Conservation (phyloP, 371 early-diverging fungal species). For the Mortierella sp. region DNA sequence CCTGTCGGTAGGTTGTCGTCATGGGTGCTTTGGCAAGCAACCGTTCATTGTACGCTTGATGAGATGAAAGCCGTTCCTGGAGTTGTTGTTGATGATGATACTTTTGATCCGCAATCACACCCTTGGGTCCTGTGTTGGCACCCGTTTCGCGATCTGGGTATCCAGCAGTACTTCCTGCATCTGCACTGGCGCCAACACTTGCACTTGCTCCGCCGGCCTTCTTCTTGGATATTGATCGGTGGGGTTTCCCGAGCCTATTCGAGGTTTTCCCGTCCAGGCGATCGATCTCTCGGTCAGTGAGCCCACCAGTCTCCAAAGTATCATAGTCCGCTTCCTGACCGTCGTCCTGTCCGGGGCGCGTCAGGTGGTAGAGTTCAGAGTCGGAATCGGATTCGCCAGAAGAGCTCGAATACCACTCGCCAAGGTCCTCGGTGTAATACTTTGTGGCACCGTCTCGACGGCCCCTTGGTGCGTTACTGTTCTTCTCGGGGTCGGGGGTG, state of each 20-base stretch:
- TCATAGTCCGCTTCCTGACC: not conserved
- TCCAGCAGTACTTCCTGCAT: not conserved
- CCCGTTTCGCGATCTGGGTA: conserved; percentile 49
- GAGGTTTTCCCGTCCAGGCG: conserved; percentile 41
- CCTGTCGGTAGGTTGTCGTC: conserved; percentile 42
- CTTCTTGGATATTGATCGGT: not conserved
- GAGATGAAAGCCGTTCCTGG: conserved; percentile 24
- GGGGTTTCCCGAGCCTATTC: conserved; percentile 17
- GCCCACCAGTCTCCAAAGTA: conserved; percentile 28
- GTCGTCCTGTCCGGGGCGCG: conserved; percentile 4
- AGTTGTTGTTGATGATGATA: conserved; percentile 43
- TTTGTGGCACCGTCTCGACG: conserved; percentile 3
- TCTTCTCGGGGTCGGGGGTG: conserved; percentile 36
- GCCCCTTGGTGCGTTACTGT: conserved; percentile 32
- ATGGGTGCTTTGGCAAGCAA: conserved; percentile 32
- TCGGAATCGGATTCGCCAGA: too few relatives aligned
- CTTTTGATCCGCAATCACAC: conserved; percentile 46
- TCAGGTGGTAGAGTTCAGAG: conserved; percentile 9
- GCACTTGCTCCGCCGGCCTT: not conserved
- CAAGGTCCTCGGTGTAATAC: conserved; percentile 19
- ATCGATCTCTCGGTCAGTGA: conserved; percentile 34
- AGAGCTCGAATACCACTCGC: conserved; percentile 34
- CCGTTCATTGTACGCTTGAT: conserved; percentile 31
- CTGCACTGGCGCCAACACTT: not conserved
- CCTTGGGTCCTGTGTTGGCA: conserved; percentile 51